Evolutionary conservation across 169 alveolate species (phyloP).

Genomic region (Plasmodium vinckei): DNA sequence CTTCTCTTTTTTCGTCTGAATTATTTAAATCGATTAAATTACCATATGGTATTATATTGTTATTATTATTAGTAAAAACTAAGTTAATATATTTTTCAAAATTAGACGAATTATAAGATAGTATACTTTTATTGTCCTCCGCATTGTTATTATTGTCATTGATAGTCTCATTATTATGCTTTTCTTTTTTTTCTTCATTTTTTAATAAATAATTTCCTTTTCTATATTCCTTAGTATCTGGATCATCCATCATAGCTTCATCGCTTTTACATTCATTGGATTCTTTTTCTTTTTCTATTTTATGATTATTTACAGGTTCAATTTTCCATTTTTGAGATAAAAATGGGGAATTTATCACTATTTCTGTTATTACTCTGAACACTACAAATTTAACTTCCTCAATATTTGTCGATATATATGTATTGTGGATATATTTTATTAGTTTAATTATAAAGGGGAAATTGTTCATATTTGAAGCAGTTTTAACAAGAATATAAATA

Average conservation of each 20-base stretch:
- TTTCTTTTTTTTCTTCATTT: neutral
- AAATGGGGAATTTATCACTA: conserved; percentile 27
- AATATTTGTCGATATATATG: conserved; percentile 32
- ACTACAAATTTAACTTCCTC: conserved; percentile 51
- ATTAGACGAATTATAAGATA: conserved; percentile 39
- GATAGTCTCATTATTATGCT: neutral
- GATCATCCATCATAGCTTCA: neutral
- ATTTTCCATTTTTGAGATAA: neutral
- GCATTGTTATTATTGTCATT: neutral
- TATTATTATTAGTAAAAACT: conserved; percentile 21
- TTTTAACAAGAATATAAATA: conserved; percentile 30
- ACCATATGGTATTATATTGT: conserved; percentile 13
- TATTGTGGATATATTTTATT: conserved; percentile 65
- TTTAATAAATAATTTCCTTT: neutral
- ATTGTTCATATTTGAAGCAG: conserved; percentile 12
- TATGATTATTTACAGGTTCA: neutral
- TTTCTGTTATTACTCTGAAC: conserved; percentile 35
- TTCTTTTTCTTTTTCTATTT: neutral
- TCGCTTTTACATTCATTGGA: neutral
- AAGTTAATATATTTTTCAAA: conserved; percentile 59
- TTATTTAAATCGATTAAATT: conserved; percentile 38
- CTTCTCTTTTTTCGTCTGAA: neutral
- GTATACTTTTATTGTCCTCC: neutral
- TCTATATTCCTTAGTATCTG: neutral
- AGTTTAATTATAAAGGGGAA: conserved; percentile 34